Evolutionary conservation across 2,329 filamentous ascomycete genomes (phyloP).

Genomic region (Aspergillus transmontanensis): DNA sequence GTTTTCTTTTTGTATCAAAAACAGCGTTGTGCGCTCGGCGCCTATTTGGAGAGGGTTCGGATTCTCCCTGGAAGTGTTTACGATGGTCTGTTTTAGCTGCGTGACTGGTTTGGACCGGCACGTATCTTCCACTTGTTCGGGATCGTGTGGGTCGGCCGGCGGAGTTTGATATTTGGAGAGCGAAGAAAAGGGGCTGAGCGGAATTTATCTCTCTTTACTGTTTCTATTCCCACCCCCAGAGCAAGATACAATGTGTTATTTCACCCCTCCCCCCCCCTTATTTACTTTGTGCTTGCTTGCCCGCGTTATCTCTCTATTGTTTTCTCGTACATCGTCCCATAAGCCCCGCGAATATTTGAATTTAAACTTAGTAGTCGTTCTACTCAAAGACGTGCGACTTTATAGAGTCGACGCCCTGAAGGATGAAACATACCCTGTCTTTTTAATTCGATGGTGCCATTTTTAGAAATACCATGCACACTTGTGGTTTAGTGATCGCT

Average conservation of each 20-base stretch:
- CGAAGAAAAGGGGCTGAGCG: constrained; percentile 43
- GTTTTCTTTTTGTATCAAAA: constrained; percentile 32
- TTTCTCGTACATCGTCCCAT: constrained; percentile 15
- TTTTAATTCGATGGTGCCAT: neutral
- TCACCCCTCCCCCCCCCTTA: constrained; percentile 31
- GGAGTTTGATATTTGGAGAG: constrained; percentile 49
- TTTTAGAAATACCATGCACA: neutral
- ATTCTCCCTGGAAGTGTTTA: constrained; percentile 38
- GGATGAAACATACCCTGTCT: neutral
- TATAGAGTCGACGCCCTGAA: neutral
- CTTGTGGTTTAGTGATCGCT: neutral
- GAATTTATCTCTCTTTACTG: constrained; percentile 46
- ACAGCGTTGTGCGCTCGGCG: constrained; percentile 28
- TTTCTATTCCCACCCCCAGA: constrained; percentile 43
- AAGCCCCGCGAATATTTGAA: constrained; percentile 19
- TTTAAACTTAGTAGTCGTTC: constrained; percentile 18
- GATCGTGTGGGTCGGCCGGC: constrained; percentile 42
- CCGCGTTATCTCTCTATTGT: constrained; percentile 13
- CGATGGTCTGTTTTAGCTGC: constrained; percentile 40
- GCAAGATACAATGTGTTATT: constrained; percentile 43
- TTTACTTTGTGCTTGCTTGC: constrained; percentile 23
- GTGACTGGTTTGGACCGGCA: constrained; percentile 40
- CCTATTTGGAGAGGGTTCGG: constrained; percentile 34
- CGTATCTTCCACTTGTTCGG: constrained; percentile 39
- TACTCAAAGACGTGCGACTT: neutral